Conservation (phyloP, 306 rosid species). For the Benincasa hispida region DNA sequence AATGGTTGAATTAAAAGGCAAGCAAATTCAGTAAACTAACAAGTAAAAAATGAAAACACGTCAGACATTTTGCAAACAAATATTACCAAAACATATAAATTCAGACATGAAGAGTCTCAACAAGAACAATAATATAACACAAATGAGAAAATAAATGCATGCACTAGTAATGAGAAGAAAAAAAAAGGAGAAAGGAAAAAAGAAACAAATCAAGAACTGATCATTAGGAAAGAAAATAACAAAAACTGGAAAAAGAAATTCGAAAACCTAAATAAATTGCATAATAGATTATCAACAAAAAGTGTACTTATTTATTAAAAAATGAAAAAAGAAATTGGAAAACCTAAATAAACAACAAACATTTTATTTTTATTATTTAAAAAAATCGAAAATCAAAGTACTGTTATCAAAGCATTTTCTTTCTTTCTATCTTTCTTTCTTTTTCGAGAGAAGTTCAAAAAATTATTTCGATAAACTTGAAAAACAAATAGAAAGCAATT, state of each 20-base stretch:
- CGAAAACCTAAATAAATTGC: too few species aligned
- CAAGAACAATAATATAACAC: background rate
- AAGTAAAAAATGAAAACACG: background rate
- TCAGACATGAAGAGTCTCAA: background rate
- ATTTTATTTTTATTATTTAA: background rate
- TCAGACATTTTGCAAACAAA: background rate
- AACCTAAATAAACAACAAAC: background rate
- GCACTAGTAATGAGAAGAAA: background rate
- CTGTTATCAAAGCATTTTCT: background rate
- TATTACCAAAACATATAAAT: background rate
- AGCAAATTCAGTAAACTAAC: background rate
- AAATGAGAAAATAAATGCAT: background rate
- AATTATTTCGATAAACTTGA: background rate
- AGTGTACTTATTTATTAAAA: background rate
- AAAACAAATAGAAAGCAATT: background rate
- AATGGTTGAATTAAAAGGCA: background rate
- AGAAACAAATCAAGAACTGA: background rate
- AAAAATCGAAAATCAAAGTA: background rate
- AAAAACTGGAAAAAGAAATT: too few species aligned
- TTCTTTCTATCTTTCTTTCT: background rate
- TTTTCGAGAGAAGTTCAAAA: background rate
- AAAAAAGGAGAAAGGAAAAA: background rate
- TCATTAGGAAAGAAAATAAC: background rate
- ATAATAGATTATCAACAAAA: background rate
- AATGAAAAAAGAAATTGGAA: background rate